Conservation (phyloP, 1,139 yeast species). For the Debaryomyces nepalensis region DNA sequence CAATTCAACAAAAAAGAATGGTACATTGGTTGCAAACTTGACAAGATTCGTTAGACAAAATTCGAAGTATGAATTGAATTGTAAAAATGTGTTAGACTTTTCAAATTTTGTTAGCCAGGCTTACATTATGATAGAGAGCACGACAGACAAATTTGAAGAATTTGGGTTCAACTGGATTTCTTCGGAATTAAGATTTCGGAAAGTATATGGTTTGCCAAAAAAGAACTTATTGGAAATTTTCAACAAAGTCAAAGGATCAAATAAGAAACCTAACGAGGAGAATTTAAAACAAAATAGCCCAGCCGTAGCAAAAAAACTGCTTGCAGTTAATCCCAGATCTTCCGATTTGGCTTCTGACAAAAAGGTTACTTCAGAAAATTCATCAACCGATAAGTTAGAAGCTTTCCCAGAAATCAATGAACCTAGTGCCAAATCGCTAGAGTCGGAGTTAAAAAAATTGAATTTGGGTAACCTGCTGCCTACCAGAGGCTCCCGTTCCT, state of each 20-base stretch:
- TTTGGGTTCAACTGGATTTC: constrained; percentile 42
- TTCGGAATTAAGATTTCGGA: constrained; percentile 44
- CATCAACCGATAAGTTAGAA: constrained; percentile 18
- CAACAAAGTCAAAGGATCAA: constrained; percentile 13
- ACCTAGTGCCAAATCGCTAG: constrained; percentile 12
- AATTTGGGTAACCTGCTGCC: constrained; percentile 23
- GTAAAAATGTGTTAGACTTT: constrained; percentile 46
- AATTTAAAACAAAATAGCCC: neutral
- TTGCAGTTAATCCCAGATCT: neutral
- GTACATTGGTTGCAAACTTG: constrained; percentile 54
- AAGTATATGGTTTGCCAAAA: constrained; percentile 36
- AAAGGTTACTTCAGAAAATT: neutral
- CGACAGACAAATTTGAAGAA: constrained; percentile 33
- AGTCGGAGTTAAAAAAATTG: constrained; percentile 22
- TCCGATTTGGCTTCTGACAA: neutral
- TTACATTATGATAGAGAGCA: constrained; percentile 28
- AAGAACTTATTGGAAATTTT: constrained; percentile 27
- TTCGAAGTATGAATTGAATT: constrained; percentile 38
- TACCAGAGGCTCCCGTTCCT: constrained; percentile 31
- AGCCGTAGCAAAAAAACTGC: no score
- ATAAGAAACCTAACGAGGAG: neutral
- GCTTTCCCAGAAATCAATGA: constrained; percentile 7
- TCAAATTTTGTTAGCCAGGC: constrained; percentile 42
- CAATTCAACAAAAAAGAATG: constrained; percentile 54
- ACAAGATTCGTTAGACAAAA: constrained; percentile 54